These are phyloP conservation scores for Blastobotrys attinorum DNA, from an alignment of 805 yeast genomes.

Conservation along the genomic window DNA sequence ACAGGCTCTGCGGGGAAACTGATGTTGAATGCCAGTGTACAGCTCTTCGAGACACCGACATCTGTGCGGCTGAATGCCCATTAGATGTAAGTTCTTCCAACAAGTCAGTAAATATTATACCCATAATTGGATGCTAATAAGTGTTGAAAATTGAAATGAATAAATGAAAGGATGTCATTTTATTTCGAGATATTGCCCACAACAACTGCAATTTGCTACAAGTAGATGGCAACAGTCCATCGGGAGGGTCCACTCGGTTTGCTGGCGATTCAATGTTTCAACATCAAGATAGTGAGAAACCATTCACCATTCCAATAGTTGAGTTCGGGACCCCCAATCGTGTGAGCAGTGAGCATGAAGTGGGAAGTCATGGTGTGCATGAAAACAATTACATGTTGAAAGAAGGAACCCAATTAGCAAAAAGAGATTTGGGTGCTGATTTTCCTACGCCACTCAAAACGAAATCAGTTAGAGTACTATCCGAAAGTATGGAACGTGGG, in stretches of 20 bases:
- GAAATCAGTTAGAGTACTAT: neutral
- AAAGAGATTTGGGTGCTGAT: neutral
- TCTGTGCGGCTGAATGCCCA: neutral
- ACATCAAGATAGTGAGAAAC: slow-evolving; percentile 15
- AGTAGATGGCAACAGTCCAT: no score
- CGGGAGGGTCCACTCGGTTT: slow-evolving; percentile 15
- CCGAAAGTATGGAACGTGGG: neutral
- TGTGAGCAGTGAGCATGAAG: neutral
- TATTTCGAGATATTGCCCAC: no score
- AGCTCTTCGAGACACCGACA: neutral
- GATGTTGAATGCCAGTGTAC: neutral
- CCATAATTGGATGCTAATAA: no score
- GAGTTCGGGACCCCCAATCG: neutral
- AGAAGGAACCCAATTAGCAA: neutral
- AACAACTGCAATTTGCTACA: no score
- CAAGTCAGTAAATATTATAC: no score
- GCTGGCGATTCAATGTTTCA: slow-evolving; percentile 15
- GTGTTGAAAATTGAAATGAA: no score
- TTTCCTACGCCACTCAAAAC: neutral
- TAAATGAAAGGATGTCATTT: no score
- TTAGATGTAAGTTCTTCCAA: neutral
- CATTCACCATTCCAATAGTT: slow-evolving; percentile 6
- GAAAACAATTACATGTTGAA: neutral
- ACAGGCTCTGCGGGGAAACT: neutral
- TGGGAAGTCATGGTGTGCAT: no score